Evolutionary conservation across 1,284 basidiomycete genomes (phyloP).

Genomic region (Malassezia equina): DNA sequence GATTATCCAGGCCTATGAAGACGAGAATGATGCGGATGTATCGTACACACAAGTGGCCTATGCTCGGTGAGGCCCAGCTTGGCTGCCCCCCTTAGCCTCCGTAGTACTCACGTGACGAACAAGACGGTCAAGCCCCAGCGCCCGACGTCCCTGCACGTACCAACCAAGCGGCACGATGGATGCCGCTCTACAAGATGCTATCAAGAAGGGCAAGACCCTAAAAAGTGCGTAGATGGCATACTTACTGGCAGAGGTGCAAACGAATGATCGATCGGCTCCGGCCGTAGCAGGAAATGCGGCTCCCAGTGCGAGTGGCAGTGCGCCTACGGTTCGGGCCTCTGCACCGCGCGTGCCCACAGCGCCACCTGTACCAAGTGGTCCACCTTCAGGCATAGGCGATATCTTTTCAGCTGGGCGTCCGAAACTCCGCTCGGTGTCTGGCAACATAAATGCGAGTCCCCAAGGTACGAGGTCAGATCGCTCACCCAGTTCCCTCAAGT

Average conservation of each 20-base stretch:
- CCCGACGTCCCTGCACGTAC: neutral
- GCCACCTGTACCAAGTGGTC: conserved; percentile 11
- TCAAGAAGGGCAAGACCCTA: conserved; percentile 31
- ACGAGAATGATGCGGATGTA: neutral
- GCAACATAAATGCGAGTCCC: neutral
- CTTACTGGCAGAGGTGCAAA: conserved; percentile 21
- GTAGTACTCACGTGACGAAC: neutral
- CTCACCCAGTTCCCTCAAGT: conserved; percentile 1
- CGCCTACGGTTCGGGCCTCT: conserved; percentile 2
- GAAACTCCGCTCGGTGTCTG: conserved; percentile 57
- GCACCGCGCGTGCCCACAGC: conserved; percentile 17
- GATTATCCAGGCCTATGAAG: conserved; percentile 7
- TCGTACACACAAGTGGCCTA: neutral
- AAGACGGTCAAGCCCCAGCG: neutral
- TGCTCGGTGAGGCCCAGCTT: neutral
- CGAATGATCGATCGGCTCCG: conserved; percentile 25
- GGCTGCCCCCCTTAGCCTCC: neutral
- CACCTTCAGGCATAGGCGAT: conserved; percentile 59
- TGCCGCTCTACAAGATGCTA: conserved; percentile 28
- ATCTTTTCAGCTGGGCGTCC: conserved; percentile 84
- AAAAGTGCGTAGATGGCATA: conserved; percentile 22
- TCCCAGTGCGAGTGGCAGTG: conserved; percentile 9
- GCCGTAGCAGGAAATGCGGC: conserved; percentile 17
- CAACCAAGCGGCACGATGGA: conserved; percentile 23
- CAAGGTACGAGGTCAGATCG: neutral